Evolutionary conservation across 495 filamentous ascomycete genomes (phyloP).

Genomic region (Tuber microsphaerosporum): DNA sequence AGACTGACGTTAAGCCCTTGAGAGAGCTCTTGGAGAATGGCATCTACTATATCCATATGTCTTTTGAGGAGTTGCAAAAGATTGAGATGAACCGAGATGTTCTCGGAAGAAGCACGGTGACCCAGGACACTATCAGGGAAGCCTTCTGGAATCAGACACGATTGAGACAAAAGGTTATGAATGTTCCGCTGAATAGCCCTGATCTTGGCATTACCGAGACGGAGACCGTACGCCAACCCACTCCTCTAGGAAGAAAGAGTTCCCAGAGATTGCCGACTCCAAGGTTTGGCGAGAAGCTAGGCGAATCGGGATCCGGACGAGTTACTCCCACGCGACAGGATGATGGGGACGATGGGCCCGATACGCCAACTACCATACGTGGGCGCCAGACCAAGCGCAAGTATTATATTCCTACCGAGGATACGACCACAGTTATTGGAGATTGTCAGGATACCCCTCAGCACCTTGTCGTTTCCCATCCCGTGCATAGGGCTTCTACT

Average conservation of each 20-base stretch:
- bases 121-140: slow-evolving; percentile 50
- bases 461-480: slow-evolving; percentile 35
- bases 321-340: slow-evolving; percentile 25
- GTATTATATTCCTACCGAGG: slow-evolving; percentile 54
- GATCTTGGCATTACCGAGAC: slow-evolving; percentile 46
- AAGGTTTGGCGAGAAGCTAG: slow-evolving; percentile 31
- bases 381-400: slow-evolving; percentile 47
- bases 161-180: slow-evolving; percentile 52
- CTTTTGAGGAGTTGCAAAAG: slow-evolving; percentile 55
- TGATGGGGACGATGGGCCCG: slow-evolving; percentile 7
- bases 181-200: slow-evolving; percentile 43
- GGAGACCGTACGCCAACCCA: slow-evolving; percentile 21
- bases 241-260: slow-evolving; percentile 21
- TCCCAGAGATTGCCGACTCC: slow-evolving; percentile 24
- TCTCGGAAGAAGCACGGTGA: slow-evolving; percentile 51
- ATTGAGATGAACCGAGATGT: slow-evolving; percentile 50
- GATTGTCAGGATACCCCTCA: slow-evolving; percentile 43
- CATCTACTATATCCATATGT: slow-evolving; percentile 57
- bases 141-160: slow-evolving; percentile 53
- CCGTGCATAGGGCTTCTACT: slow-evolving; percentile 24
- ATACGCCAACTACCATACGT: slow-evolving; percentile 40
- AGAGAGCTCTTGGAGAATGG: slow-evolving; percentile 53
- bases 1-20: slow-evolving; percentile 53
- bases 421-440: slow-evolving; percentile 55
- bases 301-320: slow-evolving; percentile 28